Percentiles rank a stretch among this genome's conserved stretches.
Conservation (phyloP, 306 rosid genomes). For the Prunus davidiana region DNA sequence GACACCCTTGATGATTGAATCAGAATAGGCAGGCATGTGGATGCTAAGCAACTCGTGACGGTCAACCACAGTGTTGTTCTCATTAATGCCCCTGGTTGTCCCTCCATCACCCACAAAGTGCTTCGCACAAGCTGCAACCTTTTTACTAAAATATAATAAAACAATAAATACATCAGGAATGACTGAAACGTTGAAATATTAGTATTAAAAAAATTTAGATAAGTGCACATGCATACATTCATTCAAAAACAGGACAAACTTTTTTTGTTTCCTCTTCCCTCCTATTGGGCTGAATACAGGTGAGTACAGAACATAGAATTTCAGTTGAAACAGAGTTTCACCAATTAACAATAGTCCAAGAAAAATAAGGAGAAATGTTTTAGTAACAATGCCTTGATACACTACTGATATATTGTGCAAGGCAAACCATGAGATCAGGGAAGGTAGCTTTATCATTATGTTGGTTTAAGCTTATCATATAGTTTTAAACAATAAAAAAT, state of each 20-base stretch:
- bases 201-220: background rate
- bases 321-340: background rate
- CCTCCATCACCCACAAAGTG: slow-evolving; percentile 99
- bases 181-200: background rate
- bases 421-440: background rate
- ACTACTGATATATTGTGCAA: background rate
- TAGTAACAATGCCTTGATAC: background rate
- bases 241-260: background rate
- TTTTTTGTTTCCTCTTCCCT: background rate
- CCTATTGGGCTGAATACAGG: background rate
- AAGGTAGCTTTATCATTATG: background rate
- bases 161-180: background rate
- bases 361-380: background rate
- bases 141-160: slow-evolving; percentile 47
- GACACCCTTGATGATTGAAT: slow-evolving; percentile 82
- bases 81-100: slow-evolving; percentile 75
- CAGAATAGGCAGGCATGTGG: slow-evolving; percentile 94
- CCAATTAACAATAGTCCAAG: background rate
- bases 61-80: slow-evolving; percentile 66
- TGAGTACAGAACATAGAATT: background rate
- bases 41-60: slow-evolving; percentile 74
- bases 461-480: background rate
- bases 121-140: slow-evolving; percentile 97
- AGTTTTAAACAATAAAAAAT: no score
- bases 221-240: background rate